These are phyloP conservation scores for Lathyrus aphaca DNA, from an alignment of 306 rosid species.

Conservation along the genomic window DNA sequence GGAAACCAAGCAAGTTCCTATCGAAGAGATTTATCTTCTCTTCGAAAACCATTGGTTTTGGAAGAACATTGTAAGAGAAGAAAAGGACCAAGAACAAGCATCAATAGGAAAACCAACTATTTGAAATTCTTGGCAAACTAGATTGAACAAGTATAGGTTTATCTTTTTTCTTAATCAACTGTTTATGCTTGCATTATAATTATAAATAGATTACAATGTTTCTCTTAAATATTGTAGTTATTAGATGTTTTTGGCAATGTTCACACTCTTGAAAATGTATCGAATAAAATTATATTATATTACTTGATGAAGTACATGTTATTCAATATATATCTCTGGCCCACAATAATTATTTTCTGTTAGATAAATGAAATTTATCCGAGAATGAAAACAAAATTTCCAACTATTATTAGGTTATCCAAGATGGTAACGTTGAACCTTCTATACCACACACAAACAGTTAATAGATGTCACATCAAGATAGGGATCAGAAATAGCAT, in stretches of 20 bases:
- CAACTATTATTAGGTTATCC: background rate
- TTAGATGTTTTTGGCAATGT: background rate
- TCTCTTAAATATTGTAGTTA: background rate
- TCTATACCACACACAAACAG: background rate
- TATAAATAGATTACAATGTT: constrained; percentile 12
- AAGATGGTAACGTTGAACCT: background rate
- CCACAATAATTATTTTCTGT: background rate
- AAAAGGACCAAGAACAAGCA: constrained; percentile 25
- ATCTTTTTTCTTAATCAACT: background rate
- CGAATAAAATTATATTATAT: background rate
- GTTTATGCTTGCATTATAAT: constrained; percentile 24
- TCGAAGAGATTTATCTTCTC: constrained; percentile 86
- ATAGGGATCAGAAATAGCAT: background rate
- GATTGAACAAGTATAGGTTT: constrained; percentile 30
- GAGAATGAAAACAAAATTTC: background rate
- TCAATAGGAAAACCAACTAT: constrained; percentile 40
- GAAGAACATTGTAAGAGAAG: constrained; percentile 57
- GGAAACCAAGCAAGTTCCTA: constrained; percentile 92
- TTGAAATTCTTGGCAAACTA: constrained; percentile 30
- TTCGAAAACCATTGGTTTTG: constrained; percentile 89
- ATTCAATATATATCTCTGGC: background rate
- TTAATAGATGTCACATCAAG: background rate
- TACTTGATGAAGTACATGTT: background rate
- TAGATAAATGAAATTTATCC: background rate
- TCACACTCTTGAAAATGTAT: background rate